phyloP scores from a whole-genome alignment of 2,329 filamentous ascomycete species.

The Keithomyces neogunnii region DNA sequence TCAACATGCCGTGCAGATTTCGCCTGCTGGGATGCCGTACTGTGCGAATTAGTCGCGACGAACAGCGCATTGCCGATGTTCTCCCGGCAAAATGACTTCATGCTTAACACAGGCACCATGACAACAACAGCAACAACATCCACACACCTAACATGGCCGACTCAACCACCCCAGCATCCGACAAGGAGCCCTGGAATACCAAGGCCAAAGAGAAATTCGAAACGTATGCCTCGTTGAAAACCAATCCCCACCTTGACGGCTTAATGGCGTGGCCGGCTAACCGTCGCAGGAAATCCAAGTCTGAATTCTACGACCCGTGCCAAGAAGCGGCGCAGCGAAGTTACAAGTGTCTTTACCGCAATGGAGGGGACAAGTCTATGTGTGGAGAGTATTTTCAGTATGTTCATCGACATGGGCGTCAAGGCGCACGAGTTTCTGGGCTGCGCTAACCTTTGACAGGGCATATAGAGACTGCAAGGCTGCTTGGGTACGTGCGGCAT shows the following conservation, averaged over 20 bases:
- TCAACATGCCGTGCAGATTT: no score
- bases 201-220: conserved; percentile 57
- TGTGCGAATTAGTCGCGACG: neutral
- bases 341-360: conserved; percentile 80
- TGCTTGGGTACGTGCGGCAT: conserved; percentile 62
- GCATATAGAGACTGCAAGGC: conserved; percentile 94
- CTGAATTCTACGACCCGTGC: conserved; percentile 91
- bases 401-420: conserved; percentile 24
- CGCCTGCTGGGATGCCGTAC: neutral
- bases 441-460: conserved; percentile 36
- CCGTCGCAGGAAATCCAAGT: conserved; percentile 64
- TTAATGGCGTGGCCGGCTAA: neutral
- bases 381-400: conserved; percentile 95
- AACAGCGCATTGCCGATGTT: conserved; percentile 10
- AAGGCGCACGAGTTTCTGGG: neutral
- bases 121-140: neutral
- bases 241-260: no score
- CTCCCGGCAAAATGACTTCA: conserved; percentile 10
- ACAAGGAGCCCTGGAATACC: conserved; percentile 42
- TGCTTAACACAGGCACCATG: neutral
- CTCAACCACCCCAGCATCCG: conserved; percentile 6
- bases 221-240: conserved; percentile 34
- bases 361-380: conserved; percentile 79
- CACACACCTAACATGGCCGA: neutral
- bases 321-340: conserved; percentile 84